These are phyloP conservation scores for Fusarium pilosicola DNA, from an alignment of 2,329 filamentous ascomycete species.

Conservation along the genomic window DNA sequence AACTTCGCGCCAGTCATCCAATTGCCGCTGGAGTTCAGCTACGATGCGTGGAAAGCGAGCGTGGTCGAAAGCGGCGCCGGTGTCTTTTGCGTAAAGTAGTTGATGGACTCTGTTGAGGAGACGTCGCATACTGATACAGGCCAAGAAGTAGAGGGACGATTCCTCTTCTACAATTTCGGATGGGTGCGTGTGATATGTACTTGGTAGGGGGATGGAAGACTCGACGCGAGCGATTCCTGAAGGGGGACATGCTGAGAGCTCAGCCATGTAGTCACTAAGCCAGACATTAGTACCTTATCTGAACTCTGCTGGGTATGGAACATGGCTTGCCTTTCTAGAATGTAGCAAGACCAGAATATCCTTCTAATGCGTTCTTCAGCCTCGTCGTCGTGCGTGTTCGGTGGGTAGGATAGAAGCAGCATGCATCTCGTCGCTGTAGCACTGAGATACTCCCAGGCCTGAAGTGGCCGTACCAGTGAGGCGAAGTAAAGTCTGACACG, in stretches of 20 bases:
- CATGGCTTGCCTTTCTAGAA: conserved; percentile 57
- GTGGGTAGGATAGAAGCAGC: conserved; percentile 57
- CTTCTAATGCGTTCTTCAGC: conserved; percentile 59
- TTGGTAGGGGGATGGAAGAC: conserved; percentile 59
- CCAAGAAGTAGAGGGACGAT: conserved; percentile 63
- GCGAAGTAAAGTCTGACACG: conserved; percentile 56
- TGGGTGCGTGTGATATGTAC: conserved; percentile 57
- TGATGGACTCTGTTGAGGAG: conserved; percentile 61
- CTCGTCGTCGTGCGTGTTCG: conserved; percentile 48
- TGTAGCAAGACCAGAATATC: conserved; percentile 66
- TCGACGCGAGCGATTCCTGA: conserved; percentile 63
- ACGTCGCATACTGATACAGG: conserved; percentile 62
- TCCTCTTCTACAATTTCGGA: conserved; percentile 54
- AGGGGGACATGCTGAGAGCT: conserved; percentile 60
- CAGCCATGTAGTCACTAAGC: conserved; percentile 62
- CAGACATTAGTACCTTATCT: fast-evolving
- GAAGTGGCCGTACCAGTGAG: conserved; percentile 60
- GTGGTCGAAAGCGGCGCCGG: conserved; percentile 56
- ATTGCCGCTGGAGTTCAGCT: conserved; percentile 59
- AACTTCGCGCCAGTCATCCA: conserved; percentile 60
- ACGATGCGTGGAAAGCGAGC: conserved; percentile 59
- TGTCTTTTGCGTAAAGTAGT: conserved; percentile 58
- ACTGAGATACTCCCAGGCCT: conserved; percentile 63
- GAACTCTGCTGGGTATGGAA: fast-evolving
- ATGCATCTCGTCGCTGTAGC: conserved; percentile 61